Base-by-base conservation (phyloP, 176 grass and related monocot species). In the sorghum (Sorghum bicolor) region DNA sequence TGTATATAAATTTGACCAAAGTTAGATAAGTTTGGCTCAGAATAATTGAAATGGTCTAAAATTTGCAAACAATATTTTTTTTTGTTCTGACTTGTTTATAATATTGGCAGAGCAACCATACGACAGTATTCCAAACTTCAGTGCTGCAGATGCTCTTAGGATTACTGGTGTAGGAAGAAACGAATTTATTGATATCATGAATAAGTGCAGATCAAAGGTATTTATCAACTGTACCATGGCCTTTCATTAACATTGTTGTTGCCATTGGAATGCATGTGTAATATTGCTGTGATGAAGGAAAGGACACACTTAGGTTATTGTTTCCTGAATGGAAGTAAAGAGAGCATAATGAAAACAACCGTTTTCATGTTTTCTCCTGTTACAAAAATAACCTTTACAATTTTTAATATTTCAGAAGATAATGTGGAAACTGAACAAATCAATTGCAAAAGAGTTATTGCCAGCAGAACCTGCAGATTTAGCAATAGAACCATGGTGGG, bases 361-460 rank as follows among this genome's bases (percentile, higher is more conserved):
- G 3, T 47, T 61, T 38, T 40, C 57, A 43, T 60, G 22, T 30
- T 87, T 70, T 33, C 37, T 77, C 75, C 8, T 91, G 29, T 79
- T 76, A 69, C 53, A 44, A 15, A 44, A 79, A 76, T 34, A 69
- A 13, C 43, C 41, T 17, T 50, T 84, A 77, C 38, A 80, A 2
- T 89, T 89, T 69, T 64, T 37, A 22, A 16, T 14, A 72, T 30
- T 83, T 71, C 39, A 95, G 93, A 98, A 93, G 81, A 95, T 98
- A 92, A 98, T 98, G 96, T 98, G 96, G 96, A 98, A 98, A 89
- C 83, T 98, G 62, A 95, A 90, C 85, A 98, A 98, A 76, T 98
- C 96, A 47, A 98, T 98, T 85, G 96, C 96, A 3, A 98, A 95
- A 88, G 96, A 98, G 80, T 81, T 95, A 70, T 22, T 98, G 77